Evolutionary conservation across 441 rosid genomes (phyloP).

Genomic region (Populus hybrid): DNA sequence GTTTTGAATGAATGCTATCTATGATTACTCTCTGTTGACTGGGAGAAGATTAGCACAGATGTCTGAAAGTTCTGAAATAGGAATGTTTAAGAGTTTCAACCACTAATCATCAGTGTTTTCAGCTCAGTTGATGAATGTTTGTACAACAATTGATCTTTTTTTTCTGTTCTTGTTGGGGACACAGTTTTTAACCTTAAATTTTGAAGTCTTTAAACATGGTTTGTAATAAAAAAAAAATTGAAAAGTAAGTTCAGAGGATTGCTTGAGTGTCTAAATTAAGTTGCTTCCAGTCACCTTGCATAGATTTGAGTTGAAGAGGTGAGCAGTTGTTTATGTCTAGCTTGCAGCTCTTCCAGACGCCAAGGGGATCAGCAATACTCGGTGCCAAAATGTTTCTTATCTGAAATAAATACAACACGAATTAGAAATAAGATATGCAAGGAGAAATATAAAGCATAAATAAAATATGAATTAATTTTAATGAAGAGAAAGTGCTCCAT

Average conservation of each 20-base stretch:
- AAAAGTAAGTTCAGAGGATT: not conserved
- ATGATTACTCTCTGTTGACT: not conserved
- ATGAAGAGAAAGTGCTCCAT: not conserved
- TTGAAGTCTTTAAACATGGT: not conserved
- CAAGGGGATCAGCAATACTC: conserved; percentile 65
- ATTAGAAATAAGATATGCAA: conserved; percentile 9
- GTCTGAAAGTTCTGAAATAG: not conserved
- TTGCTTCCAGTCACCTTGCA: conserved; percentile 56
- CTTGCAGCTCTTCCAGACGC: conserved; percentile 79
- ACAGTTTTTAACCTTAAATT: no score
- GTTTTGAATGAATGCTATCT: not conserved
- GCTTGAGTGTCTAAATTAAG: not conserved
- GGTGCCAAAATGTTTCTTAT: conserved; percentile 86
- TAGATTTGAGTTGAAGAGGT: conserved; percentile 51
- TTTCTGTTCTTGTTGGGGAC: no score
- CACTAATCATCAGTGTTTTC: not conserved
- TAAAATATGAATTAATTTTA: not conserved
- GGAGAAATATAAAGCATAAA: not conserved
- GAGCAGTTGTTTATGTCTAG: conserved; percentile 59
- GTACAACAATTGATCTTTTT: not conserved
- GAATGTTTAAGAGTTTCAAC: not conserved
- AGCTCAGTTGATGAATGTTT: not conserved
- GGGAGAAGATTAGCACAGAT: not conserved
- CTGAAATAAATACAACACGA: conserved; percentile 28
- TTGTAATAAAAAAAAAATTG: not conserved